Conservation (phyloP, 163 green algal genomes). For the Smithsoniella earleae region DNA sequence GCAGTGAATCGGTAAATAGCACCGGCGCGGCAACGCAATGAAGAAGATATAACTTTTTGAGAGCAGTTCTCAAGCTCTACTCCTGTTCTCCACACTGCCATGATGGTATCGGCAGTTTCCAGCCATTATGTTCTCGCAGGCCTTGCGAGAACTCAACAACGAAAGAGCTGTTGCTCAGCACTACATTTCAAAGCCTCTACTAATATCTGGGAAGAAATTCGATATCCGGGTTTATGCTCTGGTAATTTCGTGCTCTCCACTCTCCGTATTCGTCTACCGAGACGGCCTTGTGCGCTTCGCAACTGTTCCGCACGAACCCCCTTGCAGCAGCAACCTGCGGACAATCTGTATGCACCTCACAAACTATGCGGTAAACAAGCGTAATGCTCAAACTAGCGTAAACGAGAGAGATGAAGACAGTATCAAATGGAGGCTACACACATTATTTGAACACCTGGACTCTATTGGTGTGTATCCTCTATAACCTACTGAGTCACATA, state of each 20-base stretch:
- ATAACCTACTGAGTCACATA: too few relatives aligned
- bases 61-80: too few relatives aligned
- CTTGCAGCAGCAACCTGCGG: conserved; percentile 49
- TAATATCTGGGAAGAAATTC: conserved; percentile 59
- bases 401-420: conserved; percentile 34
- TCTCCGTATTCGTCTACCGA: conserved; percentile 58
- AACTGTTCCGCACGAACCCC: conserved; percentile 52
- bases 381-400: background rate
- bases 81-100: too few relatives aligned
- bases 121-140: conserved; percentile 27
- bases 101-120: too few relatives aligned
- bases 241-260: conserved; percentile 53
- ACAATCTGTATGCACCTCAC: conserved; percentile 59
- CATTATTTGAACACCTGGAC: conserved; percentile 39
- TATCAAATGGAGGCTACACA: conserved; percentile 58
- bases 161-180: conserved; percentile 56
- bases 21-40: too few relatives aligned
- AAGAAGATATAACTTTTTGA: too few relatives aligned
- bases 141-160: conserved; percentile 42
- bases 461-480: conserved; percentile 1
- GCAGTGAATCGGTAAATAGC: too few relatives aligned
- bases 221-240: conserved; percentile 67
- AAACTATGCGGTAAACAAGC: conserved; percentile 64
- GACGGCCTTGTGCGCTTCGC: conserved; percentile 65
- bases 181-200: conserved; percentile 51